Evolutionary conservation across 2,329 filamentous ascomycete species (phyloP).

Genomic region (Xylariaceae sp.): DNA sequence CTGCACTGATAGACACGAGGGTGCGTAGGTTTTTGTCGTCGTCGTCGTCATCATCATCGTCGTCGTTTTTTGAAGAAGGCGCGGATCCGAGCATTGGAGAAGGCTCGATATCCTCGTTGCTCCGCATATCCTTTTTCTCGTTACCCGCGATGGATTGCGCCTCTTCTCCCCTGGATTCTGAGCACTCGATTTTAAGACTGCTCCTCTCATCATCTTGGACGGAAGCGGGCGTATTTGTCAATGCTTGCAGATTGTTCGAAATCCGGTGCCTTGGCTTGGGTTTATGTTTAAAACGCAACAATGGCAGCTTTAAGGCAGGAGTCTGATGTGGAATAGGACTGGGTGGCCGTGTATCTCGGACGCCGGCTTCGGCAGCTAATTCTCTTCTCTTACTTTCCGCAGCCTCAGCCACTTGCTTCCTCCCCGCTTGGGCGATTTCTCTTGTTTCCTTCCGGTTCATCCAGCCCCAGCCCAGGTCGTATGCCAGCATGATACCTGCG

Average conservation of each 20-base stretch:
- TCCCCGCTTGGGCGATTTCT: slow-evolving; percentile 52
- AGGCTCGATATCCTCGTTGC: neutral
- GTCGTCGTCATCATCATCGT: neutral
- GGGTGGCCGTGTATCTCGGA: neutral
- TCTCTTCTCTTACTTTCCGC: slow-evolving; percentile 28
- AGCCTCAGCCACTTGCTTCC: slow-evolving; percentile 37
- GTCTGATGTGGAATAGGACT: neutral
- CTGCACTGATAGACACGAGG: slow-evolving; percentile 44
- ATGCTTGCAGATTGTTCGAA: neutral
- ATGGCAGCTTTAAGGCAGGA: too few species aligned
- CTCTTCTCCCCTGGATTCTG: slow-evolving; percentile 5
- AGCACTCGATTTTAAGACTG: neutral
- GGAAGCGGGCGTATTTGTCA: neutral
- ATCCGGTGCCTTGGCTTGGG: neutral
- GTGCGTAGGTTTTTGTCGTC: slow-evolving; percentile 34
- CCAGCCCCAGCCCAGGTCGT: slow-evolving; percentile 62
- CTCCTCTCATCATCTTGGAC: neutral
- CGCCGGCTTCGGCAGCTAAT: slow-evolving; percentile 9
- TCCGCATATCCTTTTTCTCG: slow-evolving; percentile 1
- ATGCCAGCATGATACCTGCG: slow-evolving; percentile 62
- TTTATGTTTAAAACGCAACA: too few species aligned
- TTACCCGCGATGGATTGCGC: slow-evolving; percentile 8
- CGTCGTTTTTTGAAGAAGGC: neutral
- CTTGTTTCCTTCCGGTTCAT: slow-evolving; percentile 56
- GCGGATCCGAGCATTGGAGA: neutral